Evolutionary conservation across 331 rosid genomes (phyloP), one percentile per base, ranked within the genome.

Genomic region (Acacia concinna): DNA sequence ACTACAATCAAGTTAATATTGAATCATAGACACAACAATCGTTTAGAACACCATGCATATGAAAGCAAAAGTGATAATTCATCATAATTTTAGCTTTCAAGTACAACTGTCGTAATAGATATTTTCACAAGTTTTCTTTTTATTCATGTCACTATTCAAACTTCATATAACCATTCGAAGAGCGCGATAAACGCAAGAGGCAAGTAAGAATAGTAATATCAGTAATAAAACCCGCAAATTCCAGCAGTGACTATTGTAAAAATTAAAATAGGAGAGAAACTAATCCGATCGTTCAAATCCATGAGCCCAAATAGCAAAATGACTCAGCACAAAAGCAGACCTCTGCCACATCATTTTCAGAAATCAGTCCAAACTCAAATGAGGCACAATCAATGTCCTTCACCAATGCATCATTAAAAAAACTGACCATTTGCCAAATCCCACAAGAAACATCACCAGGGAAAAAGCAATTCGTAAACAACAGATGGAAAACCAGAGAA

Each of bases 211-310:
- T 54, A 21, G 17, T 7, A n/a, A 21, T 9, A 11, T 20, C 25
- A 52, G 27, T n/a, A 52, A 52, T 8, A 70, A 47, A 81, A 47
- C 23, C 35, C 80, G 59, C 25, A 78, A 10, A 11, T 37, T 65
- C 35, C 13, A 21, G n/a, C 28, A 32, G 2, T 41, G 5, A 20
- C 35, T 9, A 25, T 40, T 0, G 23, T 12, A 69, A 31, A 18
- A 31, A 40, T 20, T 38, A 37, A 23, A 32, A 9, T 7, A 18
- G 21, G 37, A 4, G 13, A 35, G 14, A 25, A 27, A 52, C 75
- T 15, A 35, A 66, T 35, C 68, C 52, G 30, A 27, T 17, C 12
- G 35, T 66, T 28, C 12, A 76, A 62, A 13, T 67, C 43, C 17
- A 10, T 27, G 68, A 40, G 40, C 32, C 30, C 23, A 10, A 0